Base-by-base conservation (phyloP, 2,329 filamentous ascomycete genomes). In the Erysiphe neolycopersici region DNA sequence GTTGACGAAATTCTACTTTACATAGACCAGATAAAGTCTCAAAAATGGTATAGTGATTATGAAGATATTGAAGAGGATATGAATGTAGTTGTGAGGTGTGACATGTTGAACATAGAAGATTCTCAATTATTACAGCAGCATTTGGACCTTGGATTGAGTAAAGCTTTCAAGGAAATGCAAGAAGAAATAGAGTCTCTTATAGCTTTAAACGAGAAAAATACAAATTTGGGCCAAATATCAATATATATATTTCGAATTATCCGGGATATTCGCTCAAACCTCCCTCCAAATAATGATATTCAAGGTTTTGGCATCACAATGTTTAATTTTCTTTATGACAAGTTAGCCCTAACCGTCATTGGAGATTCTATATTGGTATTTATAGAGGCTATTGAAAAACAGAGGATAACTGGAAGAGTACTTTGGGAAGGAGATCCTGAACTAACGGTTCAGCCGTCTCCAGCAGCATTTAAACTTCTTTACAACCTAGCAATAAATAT, bases 371-470 rank as follows among this genome's bases (percentile, higher is more conserved):
- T 79, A 31, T 58, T 67, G 43, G 54, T 64, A 43, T 64, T 75
- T 43, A 50, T 58, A 1, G 55, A 56, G n/a, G 54, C 55, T 3
- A 56, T 61, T 0, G 56, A 68, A 36, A 58, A 62, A 40, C 67
- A 61, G 44, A 60, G 54, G 26, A 66, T 80, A 0, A 65, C 67
- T 2, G 74, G 76, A 6, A 67, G 74, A 43, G 66, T 70, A 0
- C 63, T 94, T 0, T 94, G 85, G 85, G 83, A 91, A 55, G 80
- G 80, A 0, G 64, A 71, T 33, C 79, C 80, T 0, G 64, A 72
- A 22, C 57, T 93, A 37, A 87, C 87, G 0, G 66, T 73, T 5
- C 81, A 89, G 53, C 83, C 83, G 1, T 87, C 82, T 0, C 75
- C 81, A 0, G 66, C 67, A 17, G 64, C 73, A 0, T 92, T 92